Conservation (phyloP, 2,329 filamentous ascomycete species). For the Penicillium frequentans region DNA sequence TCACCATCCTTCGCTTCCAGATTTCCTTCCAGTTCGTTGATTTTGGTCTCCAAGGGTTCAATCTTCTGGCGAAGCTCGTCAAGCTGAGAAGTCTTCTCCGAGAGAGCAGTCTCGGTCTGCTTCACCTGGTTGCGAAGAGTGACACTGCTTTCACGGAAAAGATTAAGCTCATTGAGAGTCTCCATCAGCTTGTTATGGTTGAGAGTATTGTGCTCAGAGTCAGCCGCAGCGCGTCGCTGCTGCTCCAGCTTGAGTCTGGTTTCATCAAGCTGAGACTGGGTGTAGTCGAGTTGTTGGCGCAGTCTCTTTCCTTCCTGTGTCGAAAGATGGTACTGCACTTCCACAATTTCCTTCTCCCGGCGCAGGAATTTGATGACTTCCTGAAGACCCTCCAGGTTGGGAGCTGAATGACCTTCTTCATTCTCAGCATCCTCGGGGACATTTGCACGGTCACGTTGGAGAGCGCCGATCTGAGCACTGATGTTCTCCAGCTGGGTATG, state of each 20-base stretch:
- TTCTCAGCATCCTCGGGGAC: conserved; percentile 53
- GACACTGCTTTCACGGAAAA: conserved; percentile 92
- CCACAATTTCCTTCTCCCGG: conserved; percentile 94
- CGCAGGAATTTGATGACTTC: conserved; percentile 90
- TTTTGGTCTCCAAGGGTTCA: conserved; percentile 76
- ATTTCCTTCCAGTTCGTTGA: conserved; percentile 80
- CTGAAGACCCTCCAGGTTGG: conserved; percentile 72
- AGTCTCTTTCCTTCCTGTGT: conserved; percentile 83
- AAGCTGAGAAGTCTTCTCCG: conserved; percentile 72
- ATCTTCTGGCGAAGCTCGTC: conserved; percentile 73
- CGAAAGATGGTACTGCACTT: conserved; percentile 92
- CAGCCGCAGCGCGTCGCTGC: conserved; percentile 74
- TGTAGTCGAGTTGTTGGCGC: conserved; percentile 85
- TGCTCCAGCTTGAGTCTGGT: conserved; percentile 85
- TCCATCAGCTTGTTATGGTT: conserved; percentile 90
- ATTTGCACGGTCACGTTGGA: conserved; percentile 72
- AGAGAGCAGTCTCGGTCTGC: conserved; percentile 72
- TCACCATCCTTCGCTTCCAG: conserved; percentile 81
- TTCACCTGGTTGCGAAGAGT: conserved; percentile 85
- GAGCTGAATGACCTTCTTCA: conserved; percentile 48
- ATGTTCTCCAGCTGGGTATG: conserved; percentile 87
- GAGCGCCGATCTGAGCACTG: conserved; percentile 71
- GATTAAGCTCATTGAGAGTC: conserved; percentile 91
- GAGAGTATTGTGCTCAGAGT: conserved; percentile 70
- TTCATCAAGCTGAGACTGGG: conserved; percentile 85